Evolutionary conservation across 2,329 filamentous ascomycete species (phyloP).

Genomic region (Sporothrix globosa): DNA sequence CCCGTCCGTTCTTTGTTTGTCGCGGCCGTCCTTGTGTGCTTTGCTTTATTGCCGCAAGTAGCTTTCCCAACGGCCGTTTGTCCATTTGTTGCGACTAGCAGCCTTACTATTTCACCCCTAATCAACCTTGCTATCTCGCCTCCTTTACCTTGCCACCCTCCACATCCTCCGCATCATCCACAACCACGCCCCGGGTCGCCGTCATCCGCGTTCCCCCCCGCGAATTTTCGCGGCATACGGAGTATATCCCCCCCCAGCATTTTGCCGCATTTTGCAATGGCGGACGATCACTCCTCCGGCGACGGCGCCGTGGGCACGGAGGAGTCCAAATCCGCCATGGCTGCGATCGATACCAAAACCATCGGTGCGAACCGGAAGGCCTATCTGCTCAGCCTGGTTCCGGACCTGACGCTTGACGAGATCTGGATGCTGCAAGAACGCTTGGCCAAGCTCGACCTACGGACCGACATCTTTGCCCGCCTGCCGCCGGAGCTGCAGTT

Average conservation of each 20-base stretch:
- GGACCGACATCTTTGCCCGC: slow-evolving; percentile 33
- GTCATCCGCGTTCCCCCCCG: not conserved
- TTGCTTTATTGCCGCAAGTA: not conserved
- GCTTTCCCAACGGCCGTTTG: slow-evolving; percentile 12
- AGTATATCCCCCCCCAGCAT: not conserved
- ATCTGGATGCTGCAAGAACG: slow-evolving; percentile 34
- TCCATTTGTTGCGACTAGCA: not conserved
- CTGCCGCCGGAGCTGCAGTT: slow-evolving; percentile 37
- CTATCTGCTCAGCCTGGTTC: slow-evolving; percentile 29
- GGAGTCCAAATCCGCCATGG: not conserved
- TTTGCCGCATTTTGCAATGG: slow-evolving; percentile 20
- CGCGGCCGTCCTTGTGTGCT: slow-evolving; percentile 1
- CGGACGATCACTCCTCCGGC: slow-evolving; percentile 12
- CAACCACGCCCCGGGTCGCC: not conserved
- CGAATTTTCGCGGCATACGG: not conserved
- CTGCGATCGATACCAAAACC: not conserved
- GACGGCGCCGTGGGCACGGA: slow-evolving; percentile 2
- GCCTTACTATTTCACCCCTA: not conserved
- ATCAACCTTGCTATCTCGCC: not conserved
- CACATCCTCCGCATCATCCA: slow-evolving; percentile 1
- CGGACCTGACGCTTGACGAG: slow-evolving; percentile 33
- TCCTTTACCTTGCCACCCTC: not conserved
- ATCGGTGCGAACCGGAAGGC: slow-evolving; percentile 27
- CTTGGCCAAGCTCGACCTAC: slow-evolving; percentile 33
- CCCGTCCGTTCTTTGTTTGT: not conserved